phyloP scores from a whole-genome alignment of 2,329 filamentous ascomycete genomes.

The Penicillium polonicum region DNA sequence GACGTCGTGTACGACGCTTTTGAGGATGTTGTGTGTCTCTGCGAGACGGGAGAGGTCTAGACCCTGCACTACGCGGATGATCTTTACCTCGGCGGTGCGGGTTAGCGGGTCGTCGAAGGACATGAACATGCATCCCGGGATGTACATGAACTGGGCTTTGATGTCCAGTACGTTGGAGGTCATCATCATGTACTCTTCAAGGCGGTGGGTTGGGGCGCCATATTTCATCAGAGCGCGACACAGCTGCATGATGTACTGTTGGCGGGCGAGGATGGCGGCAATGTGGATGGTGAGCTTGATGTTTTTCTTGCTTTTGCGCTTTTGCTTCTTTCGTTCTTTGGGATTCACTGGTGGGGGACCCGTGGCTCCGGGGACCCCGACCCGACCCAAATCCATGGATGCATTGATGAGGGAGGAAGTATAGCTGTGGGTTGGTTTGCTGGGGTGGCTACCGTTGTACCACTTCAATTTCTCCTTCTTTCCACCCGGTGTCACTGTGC shows the following conservation, averaged over 20 bases:
- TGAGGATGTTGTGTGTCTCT: constrained; percentile 46
- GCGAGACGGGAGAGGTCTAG: constrained; percentile 44
- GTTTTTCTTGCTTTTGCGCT: constrained; percentile 43
- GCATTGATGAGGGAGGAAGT: constrained; percentile 30
- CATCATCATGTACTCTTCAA: constrained; percentile 84
- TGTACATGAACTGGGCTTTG: constrained; percentile 82
- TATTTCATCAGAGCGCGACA: constrained; percentile 33
- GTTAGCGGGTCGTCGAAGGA: constrained; percentile 61
- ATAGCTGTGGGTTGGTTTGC: constrained; percentile 20
- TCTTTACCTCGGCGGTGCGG: constrained; percentile 45
- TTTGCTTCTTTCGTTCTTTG: constrained; percentile 27
- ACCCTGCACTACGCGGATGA: constrained; percentile 42
- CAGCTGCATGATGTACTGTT: constrained; percentile 33
- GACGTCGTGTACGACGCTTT: constrained; percentile 46
- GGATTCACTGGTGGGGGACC: constrained; percentile 17
- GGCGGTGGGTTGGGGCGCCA: constrained; percentile 30
- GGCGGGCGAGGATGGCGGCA: constrained; percentile 63
- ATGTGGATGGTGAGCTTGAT: constrained; percentile 59
- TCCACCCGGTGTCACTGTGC: constrained; percentile 12
- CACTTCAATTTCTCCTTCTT: constrained; percentile 33
- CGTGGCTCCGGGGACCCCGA: constrained; percentile 25
- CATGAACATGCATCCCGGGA: constrained; percentile 55
- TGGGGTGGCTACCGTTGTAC: constrained; percentile 25
- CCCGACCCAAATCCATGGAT: constrained; percentile 27
- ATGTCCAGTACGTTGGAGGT: constrained; percentile 81